Evolutionary conservation across 2,329 filamentous ascomycete species (phyloP), one percentile per base, ranked within the genome.

Genomic region (Talaromyces sp.): DNA sequence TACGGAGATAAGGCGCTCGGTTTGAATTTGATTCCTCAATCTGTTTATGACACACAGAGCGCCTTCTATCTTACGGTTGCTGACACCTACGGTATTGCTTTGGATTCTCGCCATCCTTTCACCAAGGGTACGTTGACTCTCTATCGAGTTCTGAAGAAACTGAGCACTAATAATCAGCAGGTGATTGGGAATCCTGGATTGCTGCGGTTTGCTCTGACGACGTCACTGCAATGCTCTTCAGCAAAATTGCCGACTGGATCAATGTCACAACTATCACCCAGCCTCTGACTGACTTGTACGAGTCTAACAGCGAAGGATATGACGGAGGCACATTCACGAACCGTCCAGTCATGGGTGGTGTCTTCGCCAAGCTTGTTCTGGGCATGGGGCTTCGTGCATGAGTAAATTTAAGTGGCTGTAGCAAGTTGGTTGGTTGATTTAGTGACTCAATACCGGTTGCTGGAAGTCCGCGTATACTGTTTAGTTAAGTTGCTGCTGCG

Each of bases 241-340:
- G 69, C 8, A 71, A 75, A 9, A 63, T 84, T 17, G 79, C 77
- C 0, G 76, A 68, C 4, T 85, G 80, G 80, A 74, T 84, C 42
- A 73, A 73, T 28, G 70, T 78, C 59, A 84, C 83, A 4, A 69
- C 77, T 0, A 82, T 79, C 2, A 80, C 78, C 59, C 74, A 71
- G 9, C 70, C 82, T 1, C 72, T 83, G 60, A 80, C 80, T 13
- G 83, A 85, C 71, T 67, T 84, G n/a, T 85, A 84, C 65, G 75
- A 82, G 57, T 80, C 81, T 1, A 65, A 69, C 19, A 72, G 66
- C 13, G 82, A 78, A 63, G 68, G 70, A 68, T 77, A 69, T 32
- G 76, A 76, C 44, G 73, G 74, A 1, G 61, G 57, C 30, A 70
- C 68, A 1, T 84, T 84, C 66, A 76, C 78, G 55, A 79, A 79